phyloP scores from a whole-genome alignment of 768 basidiomycete genomes.

The Leccinum longicurvipes region DNA sequence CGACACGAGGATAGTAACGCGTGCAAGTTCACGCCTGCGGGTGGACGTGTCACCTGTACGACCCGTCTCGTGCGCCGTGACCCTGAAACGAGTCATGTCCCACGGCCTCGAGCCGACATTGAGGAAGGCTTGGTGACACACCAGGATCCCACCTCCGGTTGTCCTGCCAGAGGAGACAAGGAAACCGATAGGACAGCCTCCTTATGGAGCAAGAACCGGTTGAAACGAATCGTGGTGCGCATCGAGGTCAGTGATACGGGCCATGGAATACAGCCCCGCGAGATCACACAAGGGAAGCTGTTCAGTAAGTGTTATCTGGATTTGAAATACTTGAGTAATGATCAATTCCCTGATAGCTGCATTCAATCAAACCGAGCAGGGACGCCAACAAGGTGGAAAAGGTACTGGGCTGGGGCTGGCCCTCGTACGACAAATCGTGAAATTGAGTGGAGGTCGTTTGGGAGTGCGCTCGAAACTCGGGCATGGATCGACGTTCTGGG shows the following conservation, averaged over 20 bases:
- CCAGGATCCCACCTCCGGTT: slow-evolving; percentile 27
- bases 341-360: slow-evolving; percentile 42
- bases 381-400: slow-evolving; percentile 69
- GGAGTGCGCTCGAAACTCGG: slow-evolving; percentile 63
- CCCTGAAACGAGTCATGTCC: slow-evolving; percentile 8
- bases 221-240: slow-evolving; percentile 74
- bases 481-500: slow-evolving; percentile 86
- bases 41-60: slow-evolving; percentile 62
- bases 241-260: slow-evolving; percentile 83
- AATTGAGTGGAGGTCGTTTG: slow-evolving; percentile 67
- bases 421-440: slow-evolving; percentile 76
- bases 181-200: not conserved
- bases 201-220: slow-evolving; percentile 13
- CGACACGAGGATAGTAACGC: slow-evolving; percentile 52
- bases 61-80: slow-evolving; percentile 54
- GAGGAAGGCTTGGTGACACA: slow-evolving; percentile 27
- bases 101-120: not conserved
- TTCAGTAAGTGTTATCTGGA: slow-evolving; percentile 53
- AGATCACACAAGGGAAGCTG: slow-evolving; percentile 67
- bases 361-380: slow-evolving; percentile 77
- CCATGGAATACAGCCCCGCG: slow-evolving; percentile 57
- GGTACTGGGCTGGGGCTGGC: slow-evolving; percentile 75
- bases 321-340: not conserved
- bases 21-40: slow-evolving; percentile 73
- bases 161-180: not conserved